Percentiles rank a stretch among this genome's conserved stretches.
Evolutionary conservation across 192 early-diverging fungal species (phyloP).

Genomic region (Coemansia sp.): DNA sequence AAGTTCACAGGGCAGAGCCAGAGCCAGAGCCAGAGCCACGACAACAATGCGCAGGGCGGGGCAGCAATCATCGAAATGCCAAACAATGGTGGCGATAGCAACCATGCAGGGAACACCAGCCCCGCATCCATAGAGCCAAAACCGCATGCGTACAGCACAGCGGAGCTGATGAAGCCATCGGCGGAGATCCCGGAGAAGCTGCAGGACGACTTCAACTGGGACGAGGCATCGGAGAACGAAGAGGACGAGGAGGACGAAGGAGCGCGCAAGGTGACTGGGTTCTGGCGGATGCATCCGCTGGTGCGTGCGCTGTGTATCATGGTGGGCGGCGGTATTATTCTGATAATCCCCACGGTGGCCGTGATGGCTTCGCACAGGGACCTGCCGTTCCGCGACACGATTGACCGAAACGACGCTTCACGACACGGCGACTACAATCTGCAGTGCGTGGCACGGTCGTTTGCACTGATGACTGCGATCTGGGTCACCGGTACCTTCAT

Average conservation of each 20-base stretch:
- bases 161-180: conserved; percentile 38
- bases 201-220: conserved; percentile 58
- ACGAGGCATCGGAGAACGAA: conserved; percentile 21
- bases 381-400: conserved; percentile 31
- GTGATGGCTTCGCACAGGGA: conserved; percentile 50
- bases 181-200: conserved; percentile 34
- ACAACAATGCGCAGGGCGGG: conserved; percentile 17
- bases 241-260: conserved; percentile 34
- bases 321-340: conserved; percentile 55
- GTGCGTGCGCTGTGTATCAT: conserved; percentile 59
- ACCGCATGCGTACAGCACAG: conserved; percentile 16
- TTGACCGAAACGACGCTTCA: conserved; percentile 1
- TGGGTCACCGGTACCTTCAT: conserved; percentile 57
- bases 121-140: conserved; percentile 10
- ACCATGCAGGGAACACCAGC: background rate
- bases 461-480: conserved; percentile 52
- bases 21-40: background rate
- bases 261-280: conserved; percentile 24
- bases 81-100: conserved; percentile 22
- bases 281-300: conserved; percentile 61
- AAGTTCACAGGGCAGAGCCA: background rate
- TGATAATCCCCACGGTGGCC: conserved; percentile 57
- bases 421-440: conserved; percentile 36
- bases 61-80: conserved; percentile 44
- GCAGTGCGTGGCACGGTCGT: conserved; percentile 48